Conservation (phyloP, 2,329 filamentous ascomycete genomes). For the Colletotrichum magnum region DNA sequence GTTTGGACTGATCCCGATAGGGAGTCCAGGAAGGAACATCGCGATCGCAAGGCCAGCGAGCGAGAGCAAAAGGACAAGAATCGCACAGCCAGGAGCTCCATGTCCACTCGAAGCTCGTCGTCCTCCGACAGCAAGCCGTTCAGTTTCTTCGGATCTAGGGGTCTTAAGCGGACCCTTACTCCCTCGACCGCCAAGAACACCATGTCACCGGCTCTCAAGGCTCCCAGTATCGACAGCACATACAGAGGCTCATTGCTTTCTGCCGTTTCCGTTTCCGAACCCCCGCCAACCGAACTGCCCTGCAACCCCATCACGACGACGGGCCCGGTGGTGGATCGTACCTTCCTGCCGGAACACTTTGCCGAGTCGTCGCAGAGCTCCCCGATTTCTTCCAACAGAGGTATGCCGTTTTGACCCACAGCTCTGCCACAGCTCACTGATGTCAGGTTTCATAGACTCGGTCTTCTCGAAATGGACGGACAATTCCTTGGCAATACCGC, state of each 20-base stretch:
- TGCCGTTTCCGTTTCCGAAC: constrained; percentile 33
- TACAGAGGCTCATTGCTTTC: constrained; percentile 37
- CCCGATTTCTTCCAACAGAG: constrained; percentile 52
- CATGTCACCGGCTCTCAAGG: constrained; percentile 29
- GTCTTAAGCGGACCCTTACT: constrained; percentile 50
- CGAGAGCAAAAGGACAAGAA: constrained; percentile 51
- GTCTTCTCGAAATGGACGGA: constrained; percentile 62
- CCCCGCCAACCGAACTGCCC: constrained; percentile 22
- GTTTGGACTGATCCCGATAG: constrained; percentile 70
- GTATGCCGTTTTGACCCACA: constrained; percentile 43
- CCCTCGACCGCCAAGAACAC: constrained; percentile 43
- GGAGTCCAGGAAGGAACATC: constrained; percentile 67
- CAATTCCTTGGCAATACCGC: constrained; percentile 49
- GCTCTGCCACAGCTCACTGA: constrained; percentile 42
- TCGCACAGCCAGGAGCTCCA: constrained; percentile 50
- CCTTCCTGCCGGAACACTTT: constrained; percentile 24
- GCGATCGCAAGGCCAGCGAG: constrained; percentile 62
- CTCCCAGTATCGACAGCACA: constrained; percentile 33
- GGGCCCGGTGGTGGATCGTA: constrained; percentile 16
- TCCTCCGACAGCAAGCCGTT: constrained; percentile 58
- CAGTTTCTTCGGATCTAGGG: constrained; percentile 60
- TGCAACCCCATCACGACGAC: constrained; percentile 11
- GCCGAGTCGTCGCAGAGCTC: constrained; percentile 32
- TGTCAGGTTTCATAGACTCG: constrained; percentile 53
- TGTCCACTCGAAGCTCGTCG: constrained; percentile 60